Conservation (phyloP, 352 stramenopile genomes). For the Pythium aphanidermatum region DNA sequence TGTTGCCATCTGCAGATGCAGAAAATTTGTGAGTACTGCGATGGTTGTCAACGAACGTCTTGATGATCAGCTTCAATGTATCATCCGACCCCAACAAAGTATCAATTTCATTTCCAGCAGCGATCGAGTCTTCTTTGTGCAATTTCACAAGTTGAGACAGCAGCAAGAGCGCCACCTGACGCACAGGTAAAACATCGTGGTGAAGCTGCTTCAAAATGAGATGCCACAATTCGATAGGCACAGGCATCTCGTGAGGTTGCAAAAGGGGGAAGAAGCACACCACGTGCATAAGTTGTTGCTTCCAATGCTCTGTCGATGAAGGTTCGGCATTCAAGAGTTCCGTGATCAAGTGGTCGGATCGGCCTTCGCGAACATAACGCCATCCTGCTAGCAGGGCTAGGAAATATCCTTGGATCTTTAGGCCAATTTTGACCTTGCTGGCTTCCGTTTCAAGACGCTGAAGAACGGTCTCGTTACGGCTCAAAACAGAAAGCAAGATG, state of each 20-base stretch:
- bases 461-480: constrained; percentile 38
- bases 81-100: constrained; percentile 37
- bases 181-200: constrained; percentile 61
- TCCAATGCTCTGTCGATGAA: constrained; percentile 49
- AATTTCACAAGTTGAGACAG: constrained; percentile 48
- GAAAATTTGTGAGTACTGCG: constrained; percentile 54
- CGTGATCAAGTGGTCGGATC: constrained; percentile 20
- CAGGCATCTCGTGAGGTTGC: constrained; percentile 31
- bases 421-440: constrained; percentile 48
- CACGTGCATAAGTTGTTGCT: constrained; percentile 71
- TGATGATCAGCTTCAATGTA: constrained; percentile 34
- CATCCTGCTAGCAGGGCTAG: constrained; percentile 43
- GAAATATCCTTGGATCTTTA: constrained; percentile 50
- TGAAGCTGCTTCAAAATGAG: constrained; percentile 42
- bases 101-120: constrained; percentile 11
- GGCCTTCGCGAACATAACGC: constrained; percentile 32
- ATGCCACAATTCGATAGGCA: constrained; percentile 40
- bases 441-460: constrained; percentile 49
- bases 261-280: constrained; percentile 61
- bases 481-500: constrained; percentile 38
- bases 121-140: constrained; percentile 20
- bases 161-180: constrained; percentile 45
- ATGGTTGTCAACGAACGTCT: constrained; percentile 53
- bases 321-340: constrained; percentile 36
- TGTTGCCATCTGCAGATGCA: constrained; percentile 67